Conservation (phyloP, 2,329 filamentous ascomycete species). For the Neofusicoccum ribis region DNA sequence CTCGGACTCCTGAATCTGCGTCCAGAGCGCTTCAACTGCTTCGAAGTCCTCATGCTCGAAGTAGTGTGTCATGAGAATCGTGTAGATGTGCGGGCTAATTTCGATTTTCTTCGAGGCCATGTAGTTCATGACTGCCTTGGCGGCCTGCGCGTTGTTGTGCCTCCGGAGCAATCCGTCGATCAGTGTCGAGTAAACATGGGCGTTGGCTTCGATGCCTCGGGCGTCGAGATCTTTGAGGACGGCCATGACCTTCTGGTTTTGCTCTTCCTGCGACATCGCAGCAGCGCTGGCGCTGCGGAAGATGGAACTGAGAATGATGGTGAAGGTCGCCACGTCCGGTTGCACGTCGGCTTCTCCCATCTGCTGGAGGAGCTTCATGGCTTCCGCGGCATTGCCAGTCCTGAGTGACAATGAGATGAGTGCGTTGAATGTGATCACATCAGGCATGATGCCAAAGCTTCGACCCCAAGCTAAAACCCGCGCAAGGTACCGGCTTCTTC, state of each 20-base stretch:
- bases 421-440: conserved; percentile 62
- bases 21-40: conserved; percentile 61
- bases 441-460: conserved; percentile 47
- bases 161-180: conserved; percentile 63
- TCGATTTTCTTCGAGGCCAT: conserved; percentile 58
- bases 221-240: neutral
- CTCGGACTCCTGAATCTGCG: conserved; percentile 39
- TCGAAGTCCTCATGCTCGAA: conserved; percentile 62
- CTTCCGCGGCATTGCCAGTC: conserved; percentile 49
- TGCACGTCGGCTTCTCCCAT: conserved; percentile 60
- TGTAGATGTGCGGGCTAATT: conserved; percentile 68
- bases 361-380: conserved; percentile 54
- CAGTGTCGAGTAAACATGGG: conserved; percentile 63
- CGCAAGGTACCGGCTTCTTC: conserved; percentile 36
- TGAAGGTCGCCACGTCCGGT: conserved; percentile 70
- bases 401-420: conserved; percentile 64
- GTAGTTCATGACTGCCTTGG: conserved; percentile 62
- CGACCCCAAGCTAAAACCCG: conserved; percentile 45
- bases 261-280: conserved; percentile 48
- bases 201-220: neutral
- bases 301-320: conserved; percentile 65
- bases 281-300: conserved; percentile 53
- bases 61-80: conserved; percentile 69
- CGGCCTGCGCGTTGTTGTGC: conserved; percentile 49
- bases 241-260: conserved; percentile 36